These are phyloP conservation scores for bread wheat (Triticum aestivum) DNA, from an alignment of 176 grass and related monocot species.

Conservation along the genomic window IWGSC_CS_RefSeq_v2.1 NC_057812.1:486467650-486468149, in stretches of 20 bases:
- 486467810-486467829: neutral
- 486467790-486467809: no score
- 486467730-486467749: no score
- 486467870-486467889: constrained; percentile 80
- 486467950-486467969: constrained; percentile 61
- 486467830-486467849: constrained; percentile 59
- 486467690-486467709: no score
- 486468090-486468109: neutral
- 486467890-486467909: constrained; percentile 69
- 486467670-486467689: neutral
- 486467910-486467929: constrained; percentile 66
- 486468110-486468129: constrained; percentile 21
- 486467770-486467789: no score
- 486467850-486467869: constrained; percentile 78
- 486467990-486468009: constrained; percentile 59
- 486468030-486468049: constrained; percentile 47
- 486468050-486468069: constrained; percentile 48
- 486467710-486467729: no score
- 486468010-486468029: constrained; percentile 75
- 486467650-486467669: neutral
- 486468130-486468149: constrained; percentile 33
- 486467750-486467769: neutral
- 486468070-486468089: constrained; percentile 22
- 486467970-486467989: constrained; percentile 77
- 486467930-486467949: constrained; percentile 57